Conservation (phyloP, 2,329 filamentous ascomycete species). For the Beauveria medogensis region DNA sequence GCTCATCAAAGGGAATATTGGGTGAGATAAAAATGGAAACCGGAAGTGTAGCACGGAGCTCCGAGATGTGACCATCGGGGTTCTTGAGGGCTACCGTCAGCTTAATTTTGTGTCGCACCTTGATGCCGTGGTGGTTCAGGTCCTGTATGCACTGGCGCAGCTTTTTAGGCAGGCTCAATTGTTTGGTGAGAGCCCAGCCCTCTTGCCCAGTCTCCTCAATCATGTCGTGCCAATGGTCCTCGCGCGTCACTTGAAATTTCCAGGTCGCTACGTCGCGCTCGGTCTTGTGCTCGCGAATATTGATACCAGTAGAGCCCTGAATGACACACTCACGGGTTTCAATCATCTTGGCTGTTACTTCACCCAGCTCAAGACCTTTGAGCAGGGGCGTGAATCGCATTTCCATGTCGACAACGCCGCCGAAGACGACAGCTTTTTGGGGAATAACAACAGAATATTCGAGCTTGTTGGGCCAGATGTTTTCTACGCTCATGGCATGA, state of each 20-base stretch:
- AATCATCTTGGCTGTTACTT: conserved; percentile 69
- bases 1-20: conserved; percentile 79
- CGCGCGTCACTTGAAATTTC: conserved; percentile 45
- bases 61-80: conserved; percentile 88
- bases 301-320: conserved; percentile 36
- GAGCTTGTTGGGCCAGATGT: conserved; percentile 96
- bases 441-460: conserved; percentile 92
- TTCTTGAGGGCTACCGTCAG: conserved; percentile 87
- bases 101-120: conserved; percentile 86
- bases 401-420: conserved; percentile 74
- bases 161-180: conserved; percentile 67
- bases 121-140: conserved; percentile 80
- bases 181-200: conserved; percentile 54
- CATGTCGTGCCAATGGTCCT: conserved; percentile 61
- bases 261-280: conserved; percentile 57
- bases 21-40: conserved; percentile 94
- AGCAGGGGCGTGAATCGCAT: conserved; percentile 82
- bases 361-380: conserved; percentile 81
- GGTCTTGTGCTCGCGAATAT: conserved; percentile 49
- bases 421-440: conserved; percentile 89
- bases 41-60: conserved; percentile 85
- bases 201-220: conserved; percentile 61
- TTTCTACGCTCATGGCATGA: conserved; percentile 91
- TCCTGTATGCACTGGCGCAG: conserved; percentile 82
- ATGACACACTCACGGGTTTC: conserved; percentile 66